phyloP scores from a whole-genome alignment of 768 basidiomycete species.

The Suillus alpinus region DNA sequence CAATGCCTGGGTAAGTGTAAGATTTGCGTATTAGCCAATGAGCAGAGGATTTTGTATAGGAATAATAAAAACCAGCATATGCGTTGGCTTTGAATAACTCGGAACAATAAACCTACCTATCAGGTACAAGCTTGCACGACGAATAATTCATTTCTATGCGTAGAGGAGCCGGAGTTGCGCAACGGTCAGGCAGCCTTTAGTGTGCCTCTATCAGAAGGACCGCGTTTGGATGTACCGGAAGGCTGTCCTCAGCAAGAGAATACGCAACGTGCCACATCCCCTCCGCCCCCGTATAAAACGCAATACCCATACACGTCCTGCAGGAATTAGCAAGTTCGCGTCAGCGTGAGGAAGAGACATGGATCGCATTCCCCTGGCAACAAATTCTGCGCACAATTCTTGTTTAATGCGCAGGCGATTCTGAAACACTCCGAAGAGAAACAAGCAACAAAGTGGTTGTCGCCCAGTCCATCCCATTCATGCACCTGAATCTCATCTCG shows the following conservation, averaged over 20 bases:
- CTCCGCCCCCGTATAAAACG: not conserved
- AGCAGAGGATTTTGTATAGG: too few relatives aligned
- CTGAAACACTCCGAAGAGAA: too few relatives aligned
- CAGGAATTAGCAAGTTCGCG: not conserved
- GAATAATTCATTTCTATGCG: too few relatives aligned
- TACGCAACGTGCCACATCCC: not conserved
- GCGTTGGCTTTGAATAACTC: too few relatives aligned
- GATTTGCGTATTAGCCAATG: too few relatives aligned
- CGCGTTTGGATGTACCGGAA: too few relatives aligned
- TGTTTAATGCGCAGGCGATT: not conserved
- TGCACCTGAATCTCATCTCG: too few relatives aligned
- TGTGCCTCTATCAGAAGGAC: not conserved
- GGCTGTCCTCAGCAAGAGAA: not conserved
- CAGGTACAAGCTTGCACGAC: too few relatives aligned
- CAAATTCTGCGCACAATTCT: not conserved
- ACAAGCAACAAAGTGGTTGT: too few relatives aligned
- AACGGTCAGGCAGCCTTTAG: not conserved
- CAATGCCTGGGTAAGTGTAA: not conserved
- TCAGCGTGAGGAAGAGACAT: not conserved
- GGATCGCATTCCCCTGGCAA: conserved; percentile 21
- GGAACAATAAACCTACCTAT: too few relatives aligned
- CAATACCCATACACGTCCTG: not conserved
- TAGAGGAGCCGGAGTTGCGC: not conserved
- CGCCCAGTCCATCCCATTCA: too few relatives aligned
- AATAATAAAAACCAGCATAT: too few relatives aligned